Conservation (phyloP, 2,329 filamentous ascomycete genomes). For the Ophiostoma angusticollis region DNA sequence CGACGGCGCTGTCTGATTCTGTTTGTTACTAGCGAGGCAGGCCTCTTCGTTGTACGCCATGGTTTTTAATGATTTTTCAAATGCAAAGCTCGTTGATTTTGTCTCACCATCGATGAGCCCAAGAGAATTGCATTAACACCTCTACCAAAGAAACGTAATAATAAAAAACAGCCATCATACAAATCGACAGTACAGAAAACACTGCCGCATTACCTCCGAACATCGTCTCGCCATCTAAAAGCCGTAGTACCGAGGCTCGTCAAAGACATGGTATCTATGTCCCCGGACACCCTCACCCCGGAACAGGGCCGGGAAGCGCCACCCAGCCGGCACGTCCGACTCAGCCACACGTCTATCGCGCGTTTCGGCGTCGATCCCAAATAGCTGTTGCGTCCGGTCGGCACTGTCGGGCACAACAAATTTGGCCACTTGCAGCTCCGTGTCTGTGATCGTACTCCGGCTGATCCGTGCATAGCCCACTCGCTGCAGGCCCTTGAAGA, state of each 20-base stretch:
- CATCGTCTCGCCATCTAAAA: conserved; percentile 17
- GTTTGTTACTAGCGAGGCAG: no score
- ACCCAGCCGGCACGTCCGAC: conserved; percentile 59
- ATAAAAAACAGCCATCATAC: no score
- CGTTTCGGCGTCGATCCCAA: conserved; percentile 34
- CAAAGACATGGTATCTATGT: conserved; percentile 89
- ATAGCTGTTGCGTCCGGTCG: conserved; percentile 36
- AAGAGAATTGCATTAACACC: no score
- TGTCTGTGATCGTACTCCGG: conserved; percentile 87
- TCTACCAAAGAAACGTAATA: no score
- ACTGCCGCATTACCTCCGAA: no score
- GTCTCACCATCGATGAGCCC: no score
- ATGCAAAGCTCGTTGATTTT: no score
- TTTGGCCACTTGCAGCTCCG: conserved; percentile 91
- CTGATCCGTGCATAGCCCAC: conserved; percentile 84
- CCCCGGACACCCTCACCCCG: conserved; percentile 74
- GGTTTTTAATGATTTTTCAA: no score
- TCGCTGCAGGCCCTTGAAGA: conserved; percentile 79
- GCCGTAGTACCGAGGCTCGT: conserved; percentile 67
- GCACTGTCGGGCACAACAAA: conserved; percentile 64
- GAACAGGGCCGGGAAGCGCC: conserved; percentile 76
- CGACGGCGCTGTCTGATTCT: no score
- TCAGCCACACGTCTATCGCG: conserved; percentile 52
- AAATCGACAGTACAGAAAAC: no score
- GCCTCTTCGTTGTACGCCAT: no score